phyloP scores from a whole-genome alignment of 139 green algal species.

The Chlorella sp. region DNA sequence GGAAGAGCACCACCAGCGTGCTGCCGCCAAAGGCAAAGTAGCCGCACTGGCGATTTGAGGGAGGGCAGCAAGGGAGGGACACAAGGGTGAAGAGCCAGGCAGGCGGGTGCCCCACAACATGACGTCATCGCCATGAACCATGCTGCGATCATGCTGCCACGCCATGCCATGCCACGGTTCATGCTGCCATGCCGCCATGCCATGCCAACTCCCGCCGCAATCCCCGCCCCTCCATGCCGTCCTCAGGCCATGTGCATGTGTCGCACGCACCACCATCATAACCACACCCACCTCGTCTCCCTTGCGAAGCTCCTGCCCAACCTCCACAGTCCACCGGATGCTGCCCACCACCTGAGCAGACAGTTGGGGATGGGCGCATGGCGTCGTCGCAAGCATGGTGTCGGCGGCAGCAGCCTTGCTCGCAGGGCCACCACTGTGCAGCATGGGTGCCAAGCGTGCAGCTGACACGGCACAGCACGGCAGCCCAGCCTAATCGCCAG shows the following conservation, averaged over 20 bases:
- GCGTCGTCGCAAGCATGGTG: background rate
- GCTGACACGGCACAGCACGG: background rate
- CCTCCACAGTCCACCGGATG: slow-evolving; percentile 43
- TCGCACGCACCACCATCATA: background rate
- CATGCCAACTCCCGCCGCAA: background rate
- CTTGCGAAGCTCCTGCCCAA: slow-evolving; percentile 27
- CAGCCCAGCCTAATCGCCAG: background rate
- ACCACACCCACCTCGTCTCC: slow-evolving; percentile 46
- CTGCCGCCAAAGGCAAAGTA: slow-evolving; percentile 66
- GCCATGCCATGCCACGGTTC: background rate
- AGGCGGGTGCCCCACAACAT: too few relatives aligned
- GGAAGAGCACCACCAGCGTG: slow-evolving; percentile 52
- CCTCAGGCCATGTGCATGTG: too few relatives aligned
- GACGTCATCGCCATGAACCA: too few relatives aligned
- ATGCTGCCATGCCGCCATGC: background rate
- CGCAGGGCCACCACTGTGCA: too few relatives aligned
- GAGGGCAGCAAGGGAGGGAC: background rate
- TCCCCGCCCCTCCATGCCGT: background rate
- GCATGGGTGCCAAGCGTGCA: background rate
- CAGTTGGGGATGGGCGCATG: background rate
- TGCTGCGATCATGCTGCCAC: too few relatives aligned
- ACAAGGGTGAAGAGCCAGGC: background rate
- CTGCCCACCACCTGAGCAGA: slow-evolving; percentile 32
- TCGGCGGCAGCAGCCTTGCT: too few relatives aligned
- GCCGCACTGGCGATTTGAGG: background rate